Conservation (phyloP, 1,139 yeast genomes). For the Kluyveromyces sp. region DNA sequence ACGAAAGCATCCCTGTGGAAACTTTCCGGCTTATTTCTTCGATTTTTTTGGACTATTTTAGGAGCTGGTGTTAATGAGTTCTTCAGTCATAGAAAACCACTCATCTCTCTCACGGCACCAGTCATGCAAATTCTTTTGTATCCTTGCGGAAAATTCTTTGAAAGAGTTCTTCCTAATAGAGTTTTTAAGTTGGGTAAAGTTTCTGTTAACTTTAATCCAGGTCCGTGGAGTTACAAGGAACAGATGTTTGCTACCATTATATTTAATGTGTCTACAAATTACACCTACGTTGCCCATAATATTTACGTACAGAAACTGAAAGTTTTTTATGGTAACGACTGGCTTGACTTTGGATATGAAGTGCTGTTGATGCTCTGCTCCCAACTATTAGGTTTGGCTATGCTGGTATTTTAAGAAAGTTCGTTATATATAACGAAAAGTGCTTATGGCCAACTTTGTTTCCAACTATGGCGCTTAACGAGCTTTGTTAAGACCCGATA, state of each 20-base stretch:
- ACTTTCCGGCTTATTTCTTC: constrained; percentile 49
- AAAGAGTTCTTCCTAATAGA: constrained; percentile 40
- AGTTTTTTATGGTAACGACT: constrained; percentile 31
- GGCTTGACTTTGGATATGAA: constrained; percentile 45
- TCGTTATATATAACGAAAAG: constrained; percentile 49
- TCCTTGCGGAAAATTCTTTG: constrained; percentile 44
- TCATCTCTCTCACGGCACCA: constrained; percentile 38
- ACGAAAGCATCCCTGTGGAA: constrained; percentile 42
- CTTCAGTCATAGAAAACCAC: constrained; percentile 49
- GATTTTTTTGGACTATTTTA: constrained; percentile 47
- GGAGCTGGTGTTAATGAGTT: constrained; percentile 54
- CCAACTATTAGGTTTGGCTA: constrained; percentile 53
- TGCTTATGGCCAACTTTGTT: constrained; percentile 52
- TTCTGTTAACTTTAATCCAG: constrained; percentile 41
- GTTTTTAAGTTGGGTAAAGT: constrained; percentile 34
- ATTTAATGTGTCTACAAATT: constrained; percentile 37
- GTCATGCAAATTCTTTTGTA: constrained; percentile 52
- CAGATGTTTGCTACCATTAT: constrained; percentile 53
- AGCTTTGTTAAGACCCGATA: constrained; percentile 35
- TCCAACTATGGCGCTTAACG: constrained; percentile 49
- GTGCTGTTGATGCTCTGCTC: constrained; percentile 43
- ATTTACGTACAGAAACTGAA: constrained; percentile 38
- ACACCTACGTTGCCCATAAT: constrained; percentile 39
- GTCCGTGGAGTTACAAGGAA: constrained; percentile 62
- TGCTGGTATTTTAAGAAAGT: constrained; percentile 52